Conservation (phyloP, 305 asterid genomes). For the Fraxinus dipetala region DNA sequence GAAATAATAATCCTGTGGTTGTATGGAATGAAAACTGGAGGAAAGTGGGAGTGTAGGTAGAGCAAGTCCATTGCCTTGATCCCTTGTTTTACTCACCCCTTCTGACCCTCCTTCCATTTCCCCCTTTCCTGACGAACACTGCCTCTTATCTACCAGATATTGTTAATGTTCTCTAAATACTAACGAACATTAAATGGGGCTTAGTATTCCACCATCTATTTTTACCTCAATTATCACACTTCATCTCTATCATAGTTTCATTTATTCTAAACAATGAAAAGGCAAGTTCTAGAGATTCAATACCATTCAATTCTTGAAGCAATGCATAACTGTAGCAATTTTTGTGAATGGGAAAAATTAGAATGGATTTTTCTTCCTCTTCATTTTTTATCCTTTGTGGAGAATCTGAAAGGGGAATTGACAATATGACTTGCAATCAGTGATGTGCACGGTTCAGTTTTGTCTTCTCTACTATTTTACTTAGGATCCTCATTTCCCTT, state of each 20-base stretch:
- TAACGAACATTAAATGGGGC: not conserved
- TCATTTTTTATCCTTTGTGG: not conserved
- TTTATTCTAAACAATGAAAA: not conserved
- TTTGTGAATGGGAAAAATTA: slow-evolving; percentile 2
- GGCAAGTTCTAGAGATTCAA: not conserved
- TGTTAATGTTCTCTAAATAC: not conserved
- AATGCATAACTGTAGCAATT: not conserved
- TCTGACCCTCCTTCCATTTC: not conserved
- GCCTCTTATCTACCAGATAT: not conserved
- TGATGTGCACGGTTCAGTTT: slow-evolving; percentile 1
- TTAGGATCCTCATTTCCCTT: not conserved
- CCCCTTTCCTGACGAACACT: not conserved
- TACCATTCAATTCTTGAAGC: not conserved
- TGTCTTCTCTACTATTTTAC: not conserved
- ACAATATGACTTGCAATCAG: slow-evolving; percentile 11
- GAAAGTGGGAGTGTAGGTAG: not conserved
- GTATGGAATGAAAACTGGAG: not conserved
- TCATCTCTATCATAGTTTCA: not conserved
- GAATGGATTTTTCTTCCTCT: slow-evolving; percentile 6
- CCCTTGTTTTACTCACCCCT: not conserved
- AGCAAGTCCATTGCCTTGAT: not conserved
- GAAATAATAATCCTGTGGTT: not conserved
- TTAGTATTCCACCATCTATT: not conserved
- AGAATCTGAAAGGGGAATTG: not conserved
- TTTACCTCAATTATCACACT: not conserved